phyloP scores from a whole-genome alignment of 257 asterid genomes.

The Nicotiana knightiana region DNA sequence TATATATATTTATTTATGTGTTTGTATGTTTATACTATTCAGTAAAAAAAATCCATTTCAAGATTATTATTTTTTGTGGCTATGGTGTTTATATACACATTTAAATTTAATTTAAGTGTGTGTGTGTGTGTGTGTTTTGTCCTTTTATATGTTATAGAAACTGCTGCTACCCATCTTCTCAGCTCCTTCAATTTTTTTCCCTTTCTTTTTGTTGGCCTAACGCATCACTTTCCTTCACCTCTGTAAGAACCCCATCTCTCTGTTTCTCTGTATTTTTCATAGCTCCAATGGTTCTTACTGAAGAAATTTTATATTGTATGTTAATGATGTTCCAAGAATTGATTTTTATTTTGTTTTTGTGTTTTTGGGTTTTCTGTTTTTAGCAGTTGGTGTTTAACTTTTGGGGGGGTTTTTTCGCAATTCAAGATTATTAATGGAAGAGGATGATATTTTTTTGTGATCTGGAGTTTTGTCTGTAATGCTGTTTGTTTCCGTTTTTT shows the following conservation, averaged over 20 bases:
- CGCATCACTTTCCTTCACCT: slow-evolving; percentile 34
- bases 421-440: neutral
- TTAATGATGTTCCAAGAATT: slow-evolving; percentile 20
- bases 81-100: neutral
- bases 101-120: neutral
- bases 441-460: slow-evolving; percentile 8
- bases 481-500: slow-evolving; percentile 18
- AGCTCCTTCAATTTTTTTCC: slow-evolving; percentile 35
- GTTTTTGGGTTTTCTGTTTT: neutral
- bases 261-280: slow-evolving; percentile 1
- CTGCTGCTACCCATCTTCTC: slow-evolving; percentile 41
- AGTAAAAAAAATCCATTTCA: neutral
- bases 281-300: neutral
- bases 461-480: slow-evolving; percentile 36
- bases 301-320: neutral
- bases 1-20: too few relatives aligned
- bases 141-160: slow-evolving; percentile 19
- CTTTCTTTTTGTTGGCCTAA: slow-evolving; percentile 29
- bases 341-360: slow-evolving; percentile 12
- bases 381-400: neutral
- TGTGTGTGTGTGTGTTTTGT: neutral
- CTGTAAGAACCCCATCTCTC: slow-evolving; percentile 44
- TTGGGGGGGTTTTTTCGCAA: slow-evolving; percentile 22
- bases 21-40: neutral
- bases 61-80: neutral